Percentiles rank a stretch among this genome's conserved stretches.
Conservation (phyloP, 495 filamentous ascomycete genomes). For the Articulospora tetracladia region DNA sequence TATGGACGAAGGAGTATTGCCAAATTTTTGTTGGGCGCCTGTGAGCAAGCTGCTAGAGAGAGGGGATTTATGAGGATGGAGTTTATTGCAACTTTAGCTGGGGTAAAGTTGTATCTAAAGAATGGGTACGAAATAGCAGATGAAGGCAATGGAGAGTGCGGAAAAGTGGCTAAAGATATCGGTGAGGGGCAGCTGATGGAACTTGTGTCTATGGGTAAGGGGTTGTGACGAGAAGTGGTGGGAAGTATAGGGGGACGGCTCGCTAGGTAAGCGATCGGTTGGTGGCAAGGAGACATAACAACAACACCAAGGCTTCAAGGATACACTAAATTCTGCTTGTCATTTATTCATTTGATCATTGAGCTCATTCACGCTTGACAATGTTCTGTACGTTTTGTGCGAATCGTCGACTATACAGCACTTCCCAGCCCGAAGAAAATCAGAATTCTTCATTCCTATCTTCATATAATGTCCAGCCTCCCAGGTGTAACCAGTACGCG, state of each 20-base stretch:
- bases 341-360: not conserved
- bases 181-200: constrained; percentile 10
- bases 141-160: constrained; percentile 1
- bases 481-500: not conserved
- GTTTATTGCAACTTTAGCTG: constrained; percentile 13
- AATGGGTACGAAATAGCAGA: constrained; percentile 2
- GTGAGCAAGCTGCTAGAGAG: constrained; percentile 9
- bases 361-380: not conserved
- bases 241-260: not conserved
- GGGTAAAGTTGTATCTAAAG: constrained; percentile 11
- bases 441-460: not conserved
- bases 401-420: not conserved
- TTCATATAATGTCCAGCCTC: not conserved
- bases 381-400: not conserved
- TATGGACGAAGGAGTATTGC: constrained; percentile 9
- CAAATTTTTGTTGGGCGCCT: not conserved
- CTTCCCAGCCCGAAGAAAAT: not conserved
- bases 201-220: not conserved
- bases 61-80: constrained; percentile 13
- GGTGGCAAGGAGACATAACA: too few relatives aligned
- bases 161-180: constrained; percentile 1
- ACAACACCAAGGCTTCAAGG: too few relatives aligned
- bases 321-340: too few relatives aligned
- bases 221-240: not conserved
- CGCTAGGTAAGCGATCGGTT: too few relatives aligned